Evolutionary conservation across 257 asterid genomes (phyloP), one percentile per base, ranked within the genome.

Genomic region (Fraxinus pennsylvanica): DNA sequence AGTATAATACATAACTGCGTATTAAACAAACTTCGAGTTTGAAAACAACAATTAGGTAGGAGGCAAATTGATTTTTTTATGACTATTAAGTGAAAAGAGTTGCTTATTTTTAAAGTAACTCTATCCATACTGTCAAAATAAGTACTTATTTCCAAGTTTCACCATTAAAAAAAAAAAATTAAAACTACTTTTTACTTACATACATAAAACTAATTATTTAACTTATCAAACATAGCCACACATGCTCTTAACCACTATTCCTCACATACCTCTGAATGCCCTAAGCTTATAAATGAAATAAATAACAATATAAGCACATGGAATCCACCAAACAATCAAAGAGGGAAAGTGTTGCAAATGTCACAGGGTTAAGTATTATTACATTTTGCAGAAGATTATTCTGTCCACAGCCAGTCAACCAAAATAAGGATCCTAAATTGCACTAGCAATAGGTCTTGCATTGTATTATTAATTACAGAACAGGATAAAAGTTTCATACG

Each of bases 1-100:
- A 77, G 77, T 41, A 38, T 57, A 9, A 67, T 30, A 54, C 36
- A 66, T 39, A 71, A 75, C 4, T 63, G 50, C 54, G 25, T 41
- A 65, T 33, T 10, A 10, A 27, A 9, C 32, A 10, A 27, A 10
- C 33, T 59, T 27, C 27, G 35, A 63, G 27, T 13, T 25, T 25
- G 69, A 1, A 43, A 63, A 63, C n/a, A 27, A 9, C 69, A 3
- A 63, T n/a, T 2, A 57, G 66, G 27, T 57, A 1, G n/a, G 29
- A 57, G 27, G 66, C 29, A 57, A 57, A 43, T 43, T 43, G 17
- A 43, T 43, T 43, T 43, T 43, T 43, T 15, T 0, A 10, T 43
- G 52, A 10, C 52, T 10, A 10, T 43, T 3, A 43, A 43, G 52
- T 12, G 52, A 43, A 43, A 43, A 15, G 1, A 45, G 52, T 15